Conservation (phyloP, 2,329 filamentous ascomycete genomes). For the Helotiales sp. region DNA sequence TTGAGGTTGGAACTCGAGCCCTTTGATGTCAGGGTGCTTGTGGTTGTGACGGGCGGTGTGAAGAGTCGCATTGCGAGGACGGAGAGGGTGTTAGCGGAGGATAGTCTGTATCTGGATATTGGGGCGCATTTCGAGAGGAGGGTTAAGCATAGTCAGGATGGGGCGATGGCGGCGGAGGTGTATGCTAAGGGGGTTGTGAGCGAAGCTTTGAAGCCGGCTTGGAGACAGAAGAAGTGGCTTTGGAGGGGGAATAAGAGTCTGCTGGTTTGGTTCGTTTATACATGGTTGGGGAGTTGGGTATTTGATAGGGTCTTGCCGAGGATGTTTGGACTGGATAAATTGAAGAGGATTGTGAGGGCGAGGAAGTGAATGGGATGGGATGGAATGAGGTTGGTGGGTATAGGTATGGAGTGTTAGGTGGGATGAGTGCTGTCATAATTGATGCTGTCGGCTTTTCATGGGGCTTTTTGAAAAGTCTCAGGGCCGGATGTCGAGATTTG, state of each 20-base stretch:
- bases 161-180: conserved; percentile 31
- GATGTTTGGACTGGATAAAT: conserved; percentile 36
- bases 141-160: conserved; percentile 36
- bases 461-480: not conserved
- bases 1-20: conserved; percentile 40
- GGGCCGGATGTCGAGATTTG: not conserved
- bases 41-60: conserved; percentile 38
- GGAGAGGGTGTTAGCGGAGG: conserved; percentile 22
- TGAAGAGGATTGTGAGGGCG: conserved; percentile 28
- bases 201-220: conserved; percentile 31
- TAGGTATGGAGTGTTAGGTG: not conserved
- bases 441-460: too few relatives aligned
- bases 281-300: conserved; percentile 33
- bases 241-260: conserved; percentile 36
- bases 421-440: not conserved
- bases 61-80: conserved; percentile 32
- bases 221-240: conserved; percentile 30
- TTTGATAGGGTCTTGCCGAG: conserved; percentile 37
- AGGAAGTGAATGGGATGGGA: conserved; percentile 10
- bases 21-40: conserved; percentile 36
- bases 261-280: conserved; percentile 31
- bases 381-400: not conserved
- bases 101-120: conserved; percentile 35
- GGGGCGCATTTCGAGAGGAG: conserved; percentile 28
- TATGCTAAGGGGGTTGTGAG: conserved; percentile 39